phyloP scores from a whole-genome alignment of 2,329 filamentous ascomycete genomes.

The Macrophomina pseudophaseolina region DNA sequence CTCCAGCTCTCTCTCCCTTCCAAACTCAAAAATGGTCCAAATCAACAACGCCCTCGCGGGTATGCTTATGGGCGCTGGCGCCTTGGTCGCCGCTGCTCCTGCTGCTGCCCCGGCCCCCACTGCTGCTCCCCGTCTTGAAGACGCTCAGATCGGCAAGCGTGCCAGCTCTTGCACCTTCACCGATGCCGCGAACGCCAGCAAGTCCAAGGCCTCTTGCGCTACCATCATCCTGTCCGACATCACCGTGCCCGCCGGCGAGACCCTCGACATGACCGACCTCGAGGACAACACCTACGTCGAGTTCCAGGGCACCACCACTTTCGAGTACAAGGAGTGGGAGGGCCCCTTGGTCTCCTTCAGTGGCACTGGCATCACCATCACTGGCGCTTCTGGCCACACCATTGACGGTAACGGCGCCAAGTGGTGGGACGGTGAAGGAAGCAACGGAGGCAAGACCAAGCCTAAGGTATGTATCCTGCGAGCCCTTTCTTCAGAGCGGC shows the following conservation, averaged over 20 bases:
- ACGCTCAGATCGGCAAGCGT: constrained; percentile 31
- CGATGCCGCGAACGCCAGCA: constrained; percentile 29
- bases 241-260: constrained; percentile 36
- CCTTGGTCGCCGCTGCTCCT: constrained; percentile 20
- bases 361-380: constrained; percentile 49
- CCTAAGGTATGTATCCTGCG: not conserved
- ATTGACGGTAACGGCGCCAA: constrained; percentile 48
- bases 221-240: constrained; percentile 27
- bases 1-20: not conserved
- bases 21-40: constrained; percentile 18
- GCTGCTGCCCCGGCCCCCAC: constrained; percentile 22
- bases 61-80: constrained; percentile 26
- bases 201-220: constrained; percentile 23
- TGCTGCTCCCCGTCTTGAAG: constrained; percentile 28
- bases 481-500: no score
- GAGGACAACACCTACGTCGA: constrained; percentile 44
- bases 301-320: constrained; percentile 35
- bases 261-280: constrained; percentile 63
- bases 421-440: constrained; percentile 52
- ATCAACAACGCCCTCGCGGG: constrained; percentile 24
- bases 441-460: constrained; percentile 52
- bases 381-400: constrained; percentile 41
- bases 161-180: constrained; percentile 29
- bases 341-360: constrained; percentile 46
- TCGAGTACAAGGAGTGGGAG: constrained; percentile 47